A percentile compares a stretch with the other conserved stretches of the same genome.
phyloP scores from a whole-genome alignment of 1,284 basidiomycete genomes.

The Cronartium quercuum region DNA sequence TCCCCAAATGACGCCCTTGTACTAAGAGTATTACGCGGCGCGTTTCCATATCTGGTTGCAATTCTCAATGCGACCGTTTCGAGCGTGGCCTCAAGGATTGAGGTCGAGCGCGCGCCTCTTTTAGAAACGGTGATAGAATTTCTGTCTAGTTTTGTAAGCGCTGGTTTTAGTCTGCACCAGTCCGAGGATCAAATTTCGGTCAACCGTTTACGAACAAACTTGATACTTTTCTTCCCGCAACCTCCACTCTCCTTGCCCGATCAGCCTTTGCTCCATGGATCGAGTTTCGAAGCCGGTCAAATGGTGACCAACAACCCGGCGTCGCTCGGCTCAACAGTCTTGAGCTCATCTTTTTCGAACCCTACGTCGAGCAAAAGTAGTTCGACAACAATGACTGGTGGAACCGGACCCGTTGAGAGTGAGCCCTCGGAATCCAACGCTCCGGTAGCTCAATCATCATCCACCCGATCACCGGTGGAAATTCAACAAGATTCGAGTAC shows the following conservation, averaged over 20 bases:
- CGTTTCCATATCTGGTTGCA: conserved; percentile 14
- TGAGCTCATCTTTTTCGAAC: not conserved
- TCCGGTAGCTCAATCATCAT: not conserved
- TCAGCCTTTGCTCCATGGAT: not conserved
- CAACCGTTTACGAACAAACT: not conserved
- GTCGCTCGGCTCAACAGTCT: not conserved
- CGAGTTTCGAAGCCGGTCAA: not conserved
- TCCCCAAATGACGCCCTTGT: conserved; percentile 6
- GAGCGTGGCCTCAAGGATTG: not conserved
- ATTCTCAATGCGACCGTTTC: conserved; percentile 1
- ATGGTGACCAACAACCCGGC: not conserved
- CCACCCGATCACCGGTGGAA: not conserved
- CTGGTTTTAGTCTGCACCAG: conserved; percentile 17
- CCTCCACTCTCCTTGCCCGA: not conserved
- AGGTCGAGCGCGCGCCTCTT: not conserved
- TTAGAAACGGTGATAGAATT: conserved; percentile 9
- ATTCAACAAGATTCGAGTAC: not conserved
- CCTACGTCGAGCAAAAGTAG: not conserved
- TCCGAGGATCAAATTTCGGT: conserved; percentile 8
- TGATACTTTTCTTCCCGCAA: not conserved
- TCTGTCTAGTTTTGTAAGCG: conserved; percentile 10
- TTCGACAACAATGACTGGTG: not conserved
- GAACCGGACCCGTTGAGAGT: not conserved
- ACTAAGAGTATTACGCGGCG: conserved; percentile 10
- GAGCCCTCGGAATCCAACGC: no score